phyloP scores from a whole-genome alignment of 805 yeast genomes.

The Yarrowia divulgata region DNA sequence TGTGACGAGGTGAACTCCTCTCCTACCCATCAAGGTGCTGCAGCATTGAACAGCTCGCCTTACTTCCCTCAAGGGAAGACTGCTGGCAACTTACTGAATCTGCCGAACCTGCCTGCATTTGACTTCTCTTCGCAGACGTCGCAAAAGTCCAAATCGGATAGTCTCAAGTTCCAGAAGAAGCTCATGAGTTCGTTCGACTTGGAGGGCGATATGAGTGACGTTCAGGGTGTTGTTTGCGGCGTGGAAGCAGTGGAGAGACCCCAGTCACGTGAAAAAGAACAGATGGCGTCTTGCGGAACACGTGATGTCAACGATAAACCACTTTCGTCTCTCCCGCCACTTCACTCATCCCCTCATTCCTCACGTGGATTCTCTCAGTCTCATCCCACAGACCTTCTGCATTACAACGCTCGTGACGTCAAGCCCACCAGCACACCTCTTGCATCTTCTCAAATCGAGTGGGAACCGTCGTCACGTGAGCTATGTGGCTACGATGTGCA shows the following conservation, averaged over 20 bases:
- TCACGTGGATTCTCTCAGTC: background rate
- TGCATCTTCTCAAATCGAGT: slow-evolving; percentile 16
- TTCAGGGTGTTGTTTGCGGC: background rate
- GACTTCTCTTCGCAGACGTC: slow-evolving; percentile 8
- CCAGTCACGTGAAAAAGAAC: background rate
- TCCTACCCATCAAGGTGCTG: background rate
- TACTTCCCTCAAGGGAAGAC: slow-evolving; percentile 6
- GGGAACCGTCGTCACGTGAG: slow-evolving; percentile 31
- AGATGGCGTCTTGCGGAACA: background rate
- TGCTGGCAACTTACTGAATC: background rate
- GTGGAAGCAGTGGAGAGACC: background rate
- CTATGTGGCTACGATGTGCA: slow-evolving; percentile 11
- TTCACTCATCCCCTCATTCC: background rate
- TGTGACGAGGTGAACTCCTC: slow-evolving; percentile 16
- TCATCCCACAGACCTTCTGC: background rate
- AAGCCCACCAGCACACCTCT: background rate
- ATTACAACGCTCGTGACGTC: slow-evolving; percentile 1
- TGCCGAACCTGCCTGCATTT: slow-evolving; percentile 7
- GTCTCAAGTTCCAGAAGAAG: slow-evolving; percentile 15
- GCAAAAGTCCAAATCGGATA: background rate
- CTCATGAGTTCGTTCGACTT: background rate
- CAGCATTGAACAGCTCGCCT: slow-evolving; percentile 8
- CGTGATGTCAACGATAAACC: background rate
- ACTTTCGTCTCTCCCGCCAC: background rate
- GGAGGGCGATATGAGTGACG: background rate